These are phyloP conservation scores for Candida anglica DNA, from an alignment of 805 yeast genomes.

Conservation along the genomic window DNA sequence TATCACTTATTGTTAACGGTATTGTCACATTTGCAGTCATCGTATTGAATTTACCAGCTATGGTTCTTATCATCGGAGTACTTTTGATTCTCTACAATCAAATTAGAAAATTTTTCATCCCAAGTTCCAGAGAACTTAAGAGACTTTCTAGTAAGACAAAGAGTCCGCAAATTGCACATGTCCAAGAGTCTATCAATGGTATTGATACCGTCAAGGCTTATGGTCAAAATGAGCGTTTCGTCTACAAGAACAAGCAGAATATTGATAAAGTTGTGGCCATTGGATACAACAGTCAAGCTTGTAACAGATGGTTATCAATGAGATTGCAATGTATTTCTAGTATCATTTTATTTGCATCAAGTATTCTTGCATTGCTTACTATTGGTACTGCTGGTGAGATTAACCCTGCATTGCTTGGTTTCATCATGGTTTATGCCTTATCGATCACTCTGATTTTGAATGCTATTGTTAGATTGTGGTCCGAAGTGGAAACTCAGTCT, in stretches of 20 bases:
- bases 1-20: slow-evolving; percentile 18
- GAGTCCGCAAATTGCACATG: slow-evolving; percentile 30
- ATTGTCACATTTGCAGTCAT: slow-evolving; percentile 27
- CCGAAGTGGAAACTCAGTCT: slow-evolving; percentile 30
- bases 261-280: slow-evolving; percentile 20
- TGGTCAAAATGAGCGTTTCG: slow-evolving; percentile 24
- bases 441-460: slow-evolving; percentile 27
- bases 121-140: slow-evolving; percentile 33
- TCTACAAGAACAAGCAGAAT: slow-evolving; percentile 17
- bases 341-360: slow-evolving; percentile 23
- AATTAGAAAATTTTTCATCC: slow-evolving; percentile 26
- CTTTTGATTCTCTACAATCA: slow-evolving; percentile 27
- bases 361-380: slow-evolving; percentile 23
- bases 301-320: slow-evolving; percentile 34
- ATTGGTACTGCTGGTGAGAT: slow-evolving; percentile 18
- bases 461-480: slow-evolving; percentile 29
- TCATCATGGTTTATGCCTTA: slow-evolving; percentile 33
- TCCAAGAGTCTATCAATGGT: slow-evolving; percentile 35
- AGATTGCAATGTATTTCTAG: slow-evolving; percentile 35
- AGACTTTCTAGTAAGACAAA: slow-evolving; percentile 26
- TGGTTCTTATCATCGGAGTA: slow-evolving; percentile 22
- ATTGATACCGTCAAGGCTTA: slow-evolving; percentile 33
- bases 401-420: slow-evolving; percentile 33
- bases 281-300: slow-evolving; percentile 16
- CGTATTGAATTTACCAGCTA: slow-evolving; percentile 26